phyloP scores from a whole-genome alignment of 1,139 yeast genomes.

The Arxiozyma bovina region DNA sequence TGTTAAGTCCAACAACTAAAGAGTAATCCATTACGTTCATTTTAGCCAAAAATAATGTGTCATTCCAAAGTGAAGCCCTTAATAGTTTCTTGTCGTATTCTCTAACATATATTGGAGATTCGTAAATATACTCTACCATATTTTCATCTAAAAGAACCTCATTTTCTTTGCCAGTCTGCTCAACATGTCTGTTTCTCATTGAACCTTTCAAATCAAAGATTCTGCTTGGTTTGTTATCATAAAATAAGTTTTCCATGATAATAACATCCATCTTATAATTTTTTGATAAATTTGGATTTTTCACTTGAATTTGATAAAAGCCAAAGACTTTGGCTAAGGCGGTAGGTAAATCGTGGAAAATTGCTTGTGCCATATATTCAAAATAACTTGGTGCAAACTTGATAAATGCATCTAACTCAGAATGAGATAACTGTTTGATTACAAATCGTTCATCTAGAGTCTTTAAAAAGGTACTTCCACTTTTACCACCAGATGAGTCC shows the following conservation, averaged over 20 bases:
- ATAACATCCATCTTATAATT: slow-evolving; percentile 80
- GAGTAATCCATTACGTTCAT: slow-evolving; percentile 99
- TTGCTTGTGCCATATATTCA: slow-evolving; percentile 90
- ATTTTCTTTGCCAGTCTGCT: slow-evolving; percentile 91
- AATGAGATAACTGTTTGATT: slow-evolving; percentile 78
- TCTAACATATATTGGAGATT: slow-evolving; percentile 87
- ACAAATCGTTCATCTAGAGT: slow-evolving; percentile 85
- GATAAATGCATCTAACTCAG: slow-evolving; percentile 88
- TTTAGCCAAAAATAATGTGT: slow-evolving; percentile 84
- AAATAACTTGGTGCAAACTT: slow-evolving; percentile 95
- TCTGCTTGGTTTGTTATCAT: slow-evolving; percentile 71
- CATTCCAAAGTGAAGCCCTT: slow-evolving; percentile 88
- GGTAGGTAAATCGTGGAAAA: slow-evolving; percentile 90
- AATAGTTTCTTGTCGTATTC: slow-evolving; percentile 83
- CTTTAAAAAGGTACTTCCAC: slow-evolving; percentile 89
- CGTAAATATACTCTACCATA: slow-evolving; percentile 96
- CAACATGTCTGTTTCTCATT: slow-evolving; percentile 93
- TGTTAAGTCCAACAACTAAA: slow-evolving; percentile 82
- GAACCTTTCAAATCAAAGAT: slow-evolving; percentile 96
- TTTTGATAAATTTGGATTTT: slow-evolving; percentile 57
- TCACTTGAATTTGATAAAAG: slow-evolving; percentile 84
- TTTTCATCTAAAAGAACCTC: slow-evolving; percentile 94
- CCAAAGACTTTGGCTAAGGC: slow-evolving; percentile 93
- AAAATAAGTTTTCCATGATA: slow-evolving; percentile 92
- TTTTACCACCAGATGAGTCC: slow-evolving; percentile 95